Evolutionary conservation across 2,329 filamentous ascomycete species (phyloP).

Genomic region (Didymella pomorum): DNA sequence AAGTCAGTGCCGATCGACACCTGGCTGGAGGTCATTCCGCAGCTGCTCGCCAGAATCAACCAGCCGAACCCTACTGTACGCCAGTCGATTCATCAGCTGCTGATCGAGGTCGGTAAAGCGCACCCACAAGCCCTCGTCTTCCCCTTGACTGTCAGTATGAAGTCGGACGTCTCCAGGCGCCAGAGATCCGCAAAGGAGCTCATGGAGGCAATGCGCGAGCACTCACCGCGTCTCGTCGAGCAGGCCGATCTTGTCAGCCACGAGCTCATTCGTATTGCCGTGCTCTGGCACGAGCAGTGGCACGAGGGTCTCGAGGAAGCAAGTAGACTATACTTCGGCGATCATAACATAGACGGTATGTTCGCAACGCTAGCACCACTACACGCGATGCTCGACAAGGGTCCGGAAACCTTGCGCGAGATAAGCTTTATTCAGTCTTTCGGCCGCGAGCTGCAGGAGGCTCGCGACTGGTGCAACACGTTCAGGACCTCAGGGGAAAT

Average conservation of each 20-base stretch:
- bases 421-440: conserved; percentile 98
- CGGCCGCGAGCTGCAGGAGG: conserved; percentile 91
- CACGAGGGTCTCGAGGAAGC: conserved; percentile 98
- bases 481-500: conserved; percentile 89
- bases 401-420: conserved; percentile 91
- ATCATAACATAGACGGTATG: conserved; percentile 98
- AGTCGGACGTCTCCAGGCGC: conserved; percentile 84
- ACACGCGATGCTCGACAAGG: conserved; percentile 88
- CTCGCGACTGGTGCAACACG: conserved; percentile 92
- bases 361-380: conserved; percentile 88
- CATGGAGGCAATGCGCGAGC: conserved; percentile 97
- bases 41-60: conserved; percentile 96
- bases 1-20: conserved; percentile 93
- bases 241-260: conserved; percentile 95
- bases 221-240: conserved; percentile 90
- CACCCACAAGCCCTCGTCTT: conserved; percentile 98
- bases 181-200: conserved; percentile 90
- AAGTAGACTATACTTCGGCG: conserved; percentile 94
- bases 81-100: conserved; percentile 87
- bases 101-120: conserved; percentile 90
- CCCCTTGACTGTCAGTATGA: conserved; percentile 96
- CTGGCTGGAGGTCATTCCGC: conserved; percentile 97
- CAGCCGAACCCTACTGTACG: conserved; percentile 90
- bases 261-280: conserved; percentile 95
- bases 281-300: conserved; percentile 99